phyloP scores from a whole-genome alignment of 2,329 filamentous ascomycete species.

The Alternaria arborescens region DNA sequence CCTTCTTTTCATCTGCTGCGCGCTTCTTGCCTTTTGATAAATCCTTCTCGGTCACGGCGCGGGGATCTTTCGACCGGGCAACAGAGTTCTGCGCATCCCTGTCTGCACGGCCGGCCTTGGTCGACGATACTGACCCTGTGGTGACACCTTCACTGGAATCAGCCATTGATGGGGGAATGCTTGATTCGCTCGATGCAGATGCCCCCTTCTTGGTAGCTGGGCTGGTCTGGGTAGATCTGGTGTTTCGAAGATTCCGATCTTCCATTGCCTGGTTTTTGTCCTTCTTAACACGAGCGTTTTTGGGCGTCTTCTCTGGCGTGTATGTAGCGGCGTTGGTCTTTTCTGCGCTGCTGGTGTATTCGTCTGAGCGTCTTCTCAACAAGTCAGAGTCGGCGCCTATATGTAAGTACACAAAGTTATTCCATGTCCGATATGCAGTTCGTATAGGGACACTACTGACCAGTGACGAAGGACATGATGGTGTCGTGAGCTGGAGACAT shows the following conservation, averaged over 20 bases:
- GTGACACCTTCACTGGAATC: background rate
- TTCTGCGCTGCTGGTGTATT: background rate
- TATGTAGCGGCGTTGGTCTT: background rate
- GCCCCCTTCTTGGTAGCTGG: background rate
- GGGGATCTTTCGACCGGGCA: background rate
- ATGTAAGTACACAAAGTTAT: background rate
- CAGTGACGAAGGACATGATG: background rate
- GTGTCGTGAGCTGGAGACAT: slow-evolving; percentile 1
- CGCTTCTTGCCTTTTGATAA: background rate
- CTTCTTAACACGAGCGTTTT: background rate
- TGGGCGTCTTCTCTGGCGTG: background rate
- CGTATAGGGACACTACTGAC: background rate
- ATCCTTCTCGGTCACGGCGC: background rate
- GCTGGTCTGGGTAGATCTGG: background rate
- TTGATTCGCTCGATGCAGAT: background rate
- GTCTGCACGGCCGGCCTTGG: background rate
- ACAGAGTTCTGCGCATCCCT: background rate
- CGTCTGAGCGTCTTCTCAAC: background rate
- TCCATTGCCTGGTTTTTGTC: background rate
- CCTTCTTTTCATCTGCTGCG: background rate
- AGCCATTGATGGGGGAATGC: background rate
- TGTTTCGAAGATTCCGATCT: background rate
- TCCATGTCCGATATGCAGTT: background rate
- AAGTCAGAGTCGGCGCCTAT: background rate
- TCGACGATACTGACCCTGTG: background rate